Evolutionary conservation across 75 land plant genomes (phyloP), one percentile per base, ranked within the genome.

Genomic region (Picea glauca): DNA sequence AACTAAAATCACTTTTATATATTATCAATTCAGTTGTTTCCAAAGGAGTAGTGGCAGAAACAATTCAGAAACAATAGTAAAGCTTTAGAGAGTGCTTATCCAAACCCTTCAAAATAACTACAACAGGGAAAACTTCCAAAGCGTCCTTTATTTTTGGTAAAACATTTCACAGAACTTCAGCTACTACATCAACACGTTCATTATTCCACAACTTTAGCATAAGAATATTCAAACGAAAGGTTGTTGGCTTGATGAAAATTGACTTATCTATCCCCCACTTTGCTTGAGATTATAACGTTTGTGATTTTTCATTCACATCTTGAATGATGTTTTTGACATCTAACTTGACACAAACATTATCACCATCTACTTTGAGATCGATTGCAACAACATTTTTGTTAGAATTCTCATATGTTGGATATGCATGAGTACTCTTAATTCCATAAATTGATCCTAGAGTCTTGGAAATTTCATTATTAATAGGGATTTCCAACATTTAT

Each of bases 171-270:
- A 96, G 83, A 80, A 94, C 90, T 30, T 85, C 88, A 35, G 84
- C 33, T 76, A 97, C 98, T 30, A 77, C 76, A 77, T 84, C 80
- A 76, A 96, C 87, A 46, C 93, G 91, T 5, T 96, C 91, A 72
- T 94, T 82, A 67, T 90, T 94, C 97, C 97, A 96, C 58, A 96
- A 82, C 74, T 96, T 96, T 72, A 96, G 85, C 98, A 96, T 96
- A 11, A 96, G 85, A 17, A 96, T 91, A 33, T 97, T 96, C 62
- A 96, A 85, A 79, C 93, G 98, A 83, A 96, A 94, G 35, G 92
- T 93, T 78, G 85, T 83, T 50, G 98, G 98, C 74, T 92, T 96
- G 5, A 93, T 92, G 74, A 96, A 96, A 83, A 96, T 94, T 50
- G 98, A 93, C 65, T 82, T 83, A 3, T 96, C 97, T 54, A 96